Base-by-base conservation (phyloP, 2,329 filamentous ascomycete species). In the Onygenales sp. region DNA sequence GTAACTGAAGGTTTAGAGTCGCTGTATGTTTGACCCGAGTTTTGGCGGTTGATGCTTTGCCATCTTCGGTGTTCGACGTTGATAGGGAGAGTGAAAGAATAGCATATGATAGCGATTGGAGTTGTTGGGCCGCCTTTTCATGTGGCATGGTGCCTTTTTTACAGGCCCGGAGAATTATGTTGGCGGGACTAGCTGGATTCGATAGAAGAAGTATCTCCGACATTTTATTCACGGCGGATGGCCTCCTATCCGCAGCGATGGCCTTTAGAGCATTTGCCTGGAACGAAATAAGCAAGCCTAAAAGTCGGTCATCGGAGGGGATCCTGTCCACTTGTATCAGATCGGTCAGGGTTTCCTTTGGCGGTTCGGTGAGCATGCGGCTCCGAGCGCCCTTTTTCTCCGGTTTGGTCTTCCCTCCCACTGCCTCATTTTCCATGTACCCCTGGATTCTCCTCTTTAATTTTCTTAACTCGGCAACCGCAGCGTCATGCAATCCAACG, bases 101-200 rank as follows among this genome's bases (percentile, higher is more conserved):
- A 2, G 62, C 67, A 53, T 71, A 72, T 1, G 74, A 71, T 5
- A 75, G 61, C 2, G 70, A 58, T 52, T 74, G 70, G n/a, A 77
- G 61, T 54, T 76, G 72, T 17, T 69, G 58, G 10, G 70, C 70
- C 31, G 70, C 69, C 53, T 73, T 72, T 39, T 73, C 70, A 31
- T 61, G 62, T 3, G 63, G 53, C 5, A 74, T 52, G n/a, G 54
- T 58, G 4, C 67, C 65, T 2, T 62, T 58, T n/a, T 73, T 63
- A 11, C 70, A 51, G 2, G 71, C 72, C 17, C 61, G 60, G 48
- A 67, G 36, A 40, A 74, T 73, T 2, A 74, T 56, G 43, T 65
- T 67, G 4, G 65, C 66, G 31, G 72, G 72, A 49, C 70, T 73
- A 52, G 67, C 67, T 21, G 59, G 56, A 21, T 67, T 66, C 2